These are phyloP conservation scores for Penicillium argentinense DNA, from an alignment of 495 filamentous ascomycete genomes.

Conservation along the genomic window DNA sequence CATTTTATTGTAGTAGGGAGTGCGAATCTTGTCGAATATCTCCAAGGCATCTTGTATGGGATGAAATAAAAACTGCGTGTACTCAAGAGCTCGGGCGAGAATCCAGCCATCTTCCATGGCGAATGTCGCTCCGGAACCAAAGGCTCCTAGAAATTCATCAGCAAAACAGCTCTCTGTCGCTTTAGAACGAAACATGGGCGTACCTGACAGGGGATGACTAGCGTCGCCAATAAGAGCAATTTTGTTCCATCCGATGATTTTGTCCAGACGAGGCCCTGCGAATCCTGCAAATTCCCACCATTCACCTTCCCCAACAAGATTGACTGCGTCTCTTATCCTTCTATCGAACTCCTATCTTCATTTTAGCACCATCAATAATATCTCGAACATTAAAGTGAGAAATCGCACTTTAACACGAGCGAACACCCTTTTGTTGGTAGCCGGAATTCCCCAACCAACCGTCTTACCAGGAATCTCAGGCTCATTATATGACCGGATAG, in stretches of 20 bases:
- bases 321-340: conserved; percentile 33
- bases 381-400: no score
- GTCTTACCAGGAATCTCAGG: conserved; percentile 26
- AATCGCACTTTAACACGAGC: conserved; percentile 32
- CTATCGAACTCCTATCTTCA: conserved; percentile 32
- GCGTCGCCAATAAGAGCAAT: conserved; percentile 50
- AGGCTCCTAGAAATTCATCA: conserved; percentile 21
- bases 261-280: conserved; percentile 35
- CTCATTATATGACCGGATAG: conserved; percentile 23
- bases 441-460: conserved; percentile 48
- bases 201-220: conserved; percentile 47
- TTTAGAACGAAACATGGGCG: not conserved
- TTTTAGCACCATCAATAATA: not conserved
- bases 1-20: conserved; percentile 39
- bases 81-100: conserved; percentile 41
- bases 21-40: conserved; percentile 42
- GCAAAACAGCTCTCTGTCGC: not conserved
- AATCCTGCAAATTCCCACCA: conserved; percentile 49
- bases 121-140: conserved; percentile 51
- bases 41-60: conserved; percentile 32
- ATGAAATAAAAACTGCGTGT: conserved; percentile 14
- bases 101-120: conserved; percentile 53
- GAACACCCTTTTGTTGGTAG: conserved; percentile 34
- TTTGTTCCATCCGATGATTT: conserved; percentile 43
- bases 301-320: conserved; percentile 31